Evolutionary conservation across 345 rosid species (phyloP), one percentile per base, ranked within the genome.

Genomic region (Chamaenerion angustifolium): DNA sequence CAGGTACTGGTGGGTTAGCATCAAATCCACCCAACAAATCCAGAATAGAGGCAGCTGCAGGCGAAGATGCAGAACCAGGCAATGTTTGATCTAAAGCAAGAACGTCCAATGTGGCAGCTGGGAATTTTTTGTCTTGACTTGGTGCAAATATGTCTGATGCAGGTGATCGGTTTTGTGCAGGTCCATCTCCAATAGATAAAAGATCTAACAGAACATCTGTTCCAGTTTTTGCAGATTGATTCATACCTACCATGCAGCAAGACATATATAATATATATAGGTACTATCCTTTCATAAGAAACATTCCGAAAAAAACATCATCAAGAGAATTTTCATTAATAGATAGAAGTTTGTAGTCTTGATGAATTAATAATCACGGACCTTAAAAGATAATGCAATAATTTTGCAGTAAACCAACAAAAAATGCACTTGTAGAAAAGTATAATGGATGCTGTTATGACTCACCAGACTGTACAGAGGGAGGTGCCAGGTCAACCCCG

Each of bases 21-120:
- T 65, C 65, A 69, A 92, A 80, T 58, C 85, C 90, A 66, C 80
- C 95, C 89, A 92, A 70, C 66, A 87, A 77, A 76, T 87, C 95
- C 68, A 87, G 64, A 72, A 77, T 60, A 35, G 79, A 49, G 67
- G 81, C 52, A 72, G 77, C 64, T 62, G 70, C 74, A 23, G 64
- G 55, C 48, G 83, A 49, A 57, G 80, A 68, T 44, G 71, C 46
- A 56, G 75, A 60, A 19, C 50, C 67, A 54, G 69, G 52, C 45
- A 78, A 21, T 45, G 54, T 58, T 18, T 72, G 64, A 35, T 81
- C 58, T 49, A 78, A 70, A 51, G 77, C 52, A 23, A 82, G 78
- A 46, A 65, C 72, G 70, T 80, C 81, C 49, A 77, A 61, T 44
- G 72, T 27, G 56, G 66, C 64, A 60, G 51, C 51, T 48, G 79